Evolutionary conservation across 2,329 filamentous ascomycete genomes (phyloP).

Genomic region (Penicillium hesseltinei): DNA sequence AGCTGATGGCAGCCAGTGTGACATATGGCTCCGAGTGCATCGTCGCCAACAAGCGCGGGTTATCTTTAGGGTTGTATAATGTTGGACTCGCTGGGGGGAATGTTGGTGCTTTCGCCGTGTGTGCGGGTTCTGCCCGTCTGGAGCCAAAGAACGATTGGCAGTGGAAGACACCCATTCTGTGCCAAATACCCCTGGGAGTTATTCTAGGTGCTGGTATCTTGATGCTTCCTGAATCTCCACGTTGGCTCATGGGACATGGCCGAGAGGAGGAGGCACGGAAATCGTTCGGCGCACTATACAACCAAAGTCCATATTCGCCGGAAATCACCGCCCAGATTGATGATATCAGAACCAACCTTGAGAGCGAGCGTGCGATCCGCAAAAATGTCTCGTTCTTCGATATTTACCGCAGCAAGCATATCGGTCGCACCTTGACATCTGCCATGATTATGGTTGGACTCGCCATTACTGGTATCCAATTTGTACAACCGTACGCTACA

Average conservation of each 20-base stretch:
- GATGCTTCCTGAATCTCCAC: constrained; percentile 29
- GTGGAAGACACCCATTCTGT: constrained; percentile 32
- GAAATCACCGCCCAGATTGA: constrained; percentile 26
- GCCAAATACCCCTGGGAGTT: constrained; percentile 29
- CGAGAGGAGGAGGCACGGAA: constrained; percentile 23
- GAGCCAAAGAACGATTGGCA: constrained; percentile 27
- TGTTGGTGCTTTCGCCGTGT: constrained; percentile 27
- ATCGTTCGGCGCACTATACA: constrained; percentile 23
- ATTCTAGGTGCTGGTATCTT: constrained; percentile 26
- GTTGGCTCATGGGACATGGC: constrained; percentile 24
- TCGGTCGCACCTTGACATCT: constrained; percentile 24
- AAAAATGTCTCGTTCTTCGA: constrained; percentile 21
- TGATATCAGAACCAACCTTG: constrained; percentile 25
- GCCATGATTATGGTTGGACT: constrained; percentile 28
- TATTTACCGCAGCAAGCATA: constrained; percentile 24
- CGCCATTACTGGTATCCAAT: constrained; percentile 25
- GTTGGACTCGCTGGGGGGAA: constrained; percentile 29
- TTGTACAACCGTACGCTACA: constrained; percentile 14
- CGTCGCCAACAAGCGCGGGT: constrained; percentile 23
- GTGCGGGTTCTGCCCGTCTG: constrained; percentile 25
- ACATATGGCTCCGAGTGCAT: constrained; percentile 29
- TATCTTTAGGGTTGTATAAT: constrained; percentile 26
- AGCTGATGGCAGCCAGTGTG: constrained; percentile 18
- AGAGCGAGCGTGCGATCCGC: constrained; percentile 16
- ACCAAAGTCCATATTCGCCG: constrained; percentile 19